Evolutionary conservation across 768 basidiomycete species (phyloP), one percentile per base, ranked within the genome.

Genomic region (Megacollybia marginata): DNA sequence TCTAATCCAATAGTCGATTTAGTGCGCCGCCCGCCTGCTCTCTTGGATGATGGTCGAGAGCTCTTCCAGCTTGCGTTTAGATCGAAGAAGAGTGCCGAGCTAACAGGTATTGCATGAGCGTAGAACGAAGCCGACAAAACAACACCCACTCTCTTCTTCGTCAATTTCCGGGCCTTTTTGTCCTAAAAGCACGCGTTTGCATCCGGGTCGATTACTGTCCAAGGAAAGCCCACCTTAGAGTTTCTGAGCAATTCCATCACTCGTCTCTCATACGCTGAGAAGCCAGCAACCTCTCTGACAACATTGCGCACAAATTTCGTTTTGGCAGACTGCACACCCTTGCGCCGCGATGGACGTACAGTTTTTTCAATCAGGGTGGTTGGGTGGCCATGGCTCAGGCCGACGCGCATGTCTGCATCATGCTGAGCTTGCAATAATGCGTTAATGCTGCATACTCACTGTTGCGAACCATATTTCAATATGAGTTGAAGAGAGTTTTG

Each of bases 51-150:
- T 82, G 48, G 63, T 82, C 53, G 84, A 75, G 59, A 99, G 82
- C 74, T 99, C 95, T 73, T 99, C 96, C 66, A 99, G 70, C 82
- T 99, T 99, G 76, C 92, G 86, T 76, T 98, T 99, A 59, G 94
- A 95, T 60, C 96, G 92, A 64, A 94, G 76, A 59, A 98, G 80
- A n/a, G 96, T 98, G 34, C 96, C 96, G 63, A 99, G 85, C 92
- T 93, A 61, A 51, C 23, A 44, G 34, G 42, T 50, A 48, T 34
- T 46, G 34, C 55, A 16, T 51, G 34, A 51, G 48, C 20, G 51
- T 28, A 48, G 40, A 34, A 10, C 32, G n/a, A 46, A 19, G 23
- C 44, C 12, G 32, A 5, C 33, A 50, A 46, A 19, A 33, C 42
- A 18, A 50, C n/a, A 82, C 85, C 59, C 63, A 96, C 95, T 79